phyloP scores from a whole-genome alignment of 2,329 filamentous ascomycete species.

The Hypoxylon sp. region DNA sequence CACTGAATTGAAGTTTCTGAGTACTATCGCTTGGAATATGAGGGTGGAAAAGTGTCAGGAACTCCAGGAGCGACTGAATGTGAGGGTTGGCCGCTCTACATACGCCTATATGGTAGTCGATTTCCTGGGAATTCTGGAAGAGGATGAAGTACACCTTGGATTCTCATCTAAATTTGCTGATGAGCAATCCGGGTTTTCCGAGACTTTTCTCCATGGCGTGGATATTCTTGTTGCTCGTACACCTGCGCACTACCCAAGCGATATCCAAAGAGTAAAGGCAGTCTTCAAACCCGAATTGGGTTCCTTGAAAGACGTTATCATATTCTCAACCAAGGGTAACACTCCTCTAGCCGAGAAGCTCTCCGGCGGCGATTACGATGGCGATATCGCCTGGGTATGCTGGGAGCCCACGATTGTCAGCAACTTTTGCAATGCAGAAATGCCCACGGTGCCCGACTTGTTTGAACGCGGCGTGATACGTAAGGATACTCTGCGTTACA shows the following conservation, averaged over 20 bases:
- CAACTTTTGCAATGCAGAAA: constrained; percentile 73
- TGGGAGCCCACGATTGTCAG: constrained; percentile 76
- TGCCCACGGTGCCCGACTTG: constrained; percentile 60
- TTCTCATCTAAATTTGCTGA: constrained; percentile 75
- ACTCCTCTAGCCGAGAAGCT: constrained; percentile 75
- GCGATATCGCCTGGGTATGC: constrained; percentile 81
- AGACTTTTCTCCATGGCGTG: constrained; percentile 65
- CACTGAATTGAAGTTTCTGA: constrained; percentile 60
- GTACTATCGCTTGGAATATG: constrained; percentile 60
- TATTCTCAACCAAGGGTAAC: constrained; percentile 76
- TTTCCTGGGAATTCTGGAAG: constrained; percentile 69
- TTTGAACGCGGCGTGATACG: constrained; percentile 62
- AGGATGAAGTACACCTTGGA: constrained; percentile 75
- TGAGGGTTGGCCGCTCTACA: constrained; percentile 71
- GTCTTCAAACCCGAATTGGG: constrained; percentile 72
- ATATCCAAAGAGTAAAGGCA: constrained; percentile 76
- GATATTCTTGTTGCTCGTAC: constrained; percentile 77
- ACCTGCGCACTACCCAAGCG: constrained; percentile 76
- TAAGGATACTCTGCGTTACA: constrained; percentile 62
- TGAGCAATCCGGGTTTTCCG: constrained; percentile 64
- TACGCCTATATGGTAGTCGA: constrained; percentile 77
- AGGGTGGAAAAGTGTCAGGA: constrained; percentile 65
- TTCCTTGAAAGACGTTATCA: constrained; percentile 79
- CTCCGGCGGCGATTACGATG: constrained; percentile 85
- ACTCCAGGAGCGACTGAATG: constrained; percentile 68